Base-by-base conservation (phyloP, 164 flowering plant species). In the Taxillus chinensis region DNA sequence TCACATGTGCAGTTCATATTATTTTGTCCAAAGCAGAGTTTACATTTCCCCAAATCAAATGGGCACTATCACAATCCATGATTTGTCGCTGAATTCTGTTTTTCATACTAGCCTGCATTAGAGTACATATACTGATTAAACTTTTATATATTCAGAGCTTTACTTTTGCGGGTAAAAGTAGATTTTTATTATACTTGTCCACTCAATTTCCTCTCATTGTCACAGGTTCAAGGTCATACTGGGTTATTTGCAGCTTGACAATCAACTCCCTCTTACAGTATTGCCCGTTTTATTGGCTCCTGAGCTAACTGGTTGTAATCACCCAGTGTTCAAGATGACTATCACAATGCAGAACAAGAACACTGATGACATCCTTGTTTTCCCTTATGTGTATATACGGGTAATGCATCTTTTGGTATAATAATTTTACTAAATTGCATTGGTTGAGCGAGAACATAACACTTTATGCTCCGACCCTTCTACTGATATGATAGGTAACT, bases 241-340 rank as follows among this genome's bases (percentile, higher is more conserved):
- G 59, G 96, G 97, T 11, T 61, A 83, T 74, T 52, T 93, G 71
- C 99, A 90, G 82, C 71, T 93, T 53, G 99, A 93, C 72, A 93
- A 93, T 71, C 95, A 90, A 71, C 90, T 93, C 7, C 97, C 97
- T 66, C 75, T 93, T 53, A 79, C 97, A 45, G 54, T 78, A 65
- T 84, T 89, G 88, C 99, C 99, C 45, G 96, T 90, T 59, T 68
- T 90, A 39, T 72, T 93, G 70, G 99, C 95, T 45, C 95, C 99
- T 68, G 97, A 93, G 48, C 78, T 79, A 58, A 62, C 71, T 67
- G 92, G 84, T 67, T 48, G 71, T 60, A 78, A 81, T 57, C 86
- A 83, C 65, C 96, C 95, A 48, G 99, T 87, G 17, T 84, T 93
- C 70, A 89, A 90, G 71, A 87, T 82, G 91, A 87, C 92, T 7